Percentiles rank a stretch among this genome's conserved stretches.
These are phyloP conservation scores for Agrocybe pediades DNA, from an alignment of 768 basidiomycete species.

Conservation along the genomic window DNA sequence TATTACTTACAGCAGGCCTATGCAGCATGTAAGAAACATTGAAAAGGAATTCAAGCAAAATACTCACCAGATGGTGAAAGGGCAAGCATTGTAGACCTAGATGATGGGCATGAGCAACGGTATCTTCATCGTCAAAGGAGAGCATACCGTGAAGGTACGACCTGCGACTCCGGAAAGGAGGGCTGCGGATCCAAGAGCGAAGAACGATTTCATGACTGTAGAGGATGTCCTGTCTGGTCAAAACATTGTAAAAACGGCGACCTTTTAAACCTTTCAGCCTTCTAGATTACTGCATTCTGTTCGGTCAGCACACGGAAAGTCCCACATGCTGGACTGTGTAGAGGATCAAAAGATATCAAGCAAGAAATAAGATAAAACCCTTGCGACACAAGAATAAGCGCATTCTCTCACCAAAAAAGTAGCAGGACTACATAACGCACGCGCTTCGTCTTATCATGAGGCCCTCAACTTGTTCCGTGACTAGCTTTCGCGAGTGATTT, in stretches of 20 bases:
- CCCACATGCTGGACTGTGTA: neutral
- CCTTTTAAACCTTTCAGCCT: neutral
- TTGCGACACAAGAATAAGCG: neutral
- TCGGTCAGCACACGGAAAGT: neutral
- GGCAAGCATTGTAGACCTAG: constrained; percentile 59
- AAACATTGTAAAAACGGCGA: neutral
- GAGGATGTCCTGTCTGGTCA: neutral
- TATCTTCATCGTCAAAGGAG: neutral
- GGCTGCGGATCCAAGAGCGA: constrained; percentile 24
- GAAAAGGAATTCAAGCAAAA: neutral
- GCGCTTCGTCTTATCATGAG: neutral
- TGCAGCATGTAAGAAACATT: neutral
- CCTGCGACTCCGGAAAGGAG: constrained; percentile 39
- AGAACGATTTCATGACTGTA: constrained; percentile 30
- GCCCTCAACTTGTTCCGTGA: neutral
- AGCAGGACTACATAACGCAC: neutral
- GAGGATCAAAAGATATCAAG: too few relatives aligned
- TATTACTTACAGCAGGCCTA: constrained; percentile 38
- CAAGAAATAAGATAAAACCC: neutral
- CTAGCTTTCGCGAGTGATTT: neutral
- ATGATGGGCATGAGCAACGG: neutral
- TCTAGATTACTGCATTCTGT: neutral
- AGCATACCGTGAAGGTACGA: constrained; percentile 55
- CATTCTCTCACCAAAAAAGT: neutral
- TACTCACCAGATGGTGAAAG: constrained; percentile 68